phyloP scores from a whole-genome alignment of 2,329 filamentous ascomycete species.

The Daldinia eschscholtzii region DNA sequence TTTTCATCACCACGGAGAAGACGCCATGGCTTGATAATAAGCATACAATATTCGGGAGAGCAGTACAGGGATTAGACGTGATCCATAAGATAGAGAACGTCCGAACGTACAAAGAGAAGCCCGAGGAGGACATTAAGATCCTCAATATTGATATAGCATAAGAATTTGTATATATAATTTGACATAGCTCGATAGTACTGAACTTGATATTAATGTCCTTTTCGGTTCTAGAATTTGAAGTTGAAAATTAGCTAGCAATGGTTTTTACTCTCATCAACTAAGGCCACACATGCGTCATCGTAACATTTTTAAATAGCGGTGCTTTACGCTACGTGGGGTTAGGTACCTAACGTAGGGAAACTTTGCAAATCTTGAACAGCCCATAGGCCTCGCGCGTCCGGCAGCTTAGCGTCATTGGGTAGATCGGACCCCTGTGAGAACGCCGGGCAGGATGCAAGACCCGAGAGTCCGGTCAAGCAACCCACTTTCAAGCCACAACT shows the following conservation, averaged over 20 bases:
- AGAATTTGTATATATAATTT: slow-evolving; percentile 18
- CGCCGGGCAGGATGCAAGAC: neutral
- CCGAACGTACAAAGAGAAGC: slow-evolving; percentile 89
- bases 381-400: neutral
- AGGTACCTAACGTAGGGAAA: neutral
- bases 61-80: slow-evolving; percentile 90
- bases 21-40: slow-evolving; percentile 96
- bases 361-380: neutral
- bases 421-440: neutral
- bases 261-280: neutral
- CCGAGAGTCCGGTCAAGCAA: slow-evolving; percentile 5
- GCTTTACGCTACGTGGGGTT: neutral
- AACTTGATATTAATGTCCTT: neutral
- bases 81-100: slow-evolving; percentile 95
- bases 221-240: neutral
- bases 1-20: slow-evolving; percentile 98
- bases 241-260: neutral
- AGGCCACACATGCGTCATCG: neutral
- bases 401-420: slow-evolving; percentile 1
- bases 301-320: neutral
- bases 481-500: slow-evolving; percentile 1
- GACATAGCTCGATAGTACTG: neutral
- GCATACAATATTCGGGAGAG: slow-evolving; percentile 95
- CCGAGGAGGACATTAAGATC: slow-evolving; percentile 97
- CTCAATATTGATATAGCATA: slow-evolving; percentile 81